These are phyloP conservation scores for Zygoascus biomembranicola DNA, from an alignment of 805 yeast species.

Conservation along the genomic window DNA sequence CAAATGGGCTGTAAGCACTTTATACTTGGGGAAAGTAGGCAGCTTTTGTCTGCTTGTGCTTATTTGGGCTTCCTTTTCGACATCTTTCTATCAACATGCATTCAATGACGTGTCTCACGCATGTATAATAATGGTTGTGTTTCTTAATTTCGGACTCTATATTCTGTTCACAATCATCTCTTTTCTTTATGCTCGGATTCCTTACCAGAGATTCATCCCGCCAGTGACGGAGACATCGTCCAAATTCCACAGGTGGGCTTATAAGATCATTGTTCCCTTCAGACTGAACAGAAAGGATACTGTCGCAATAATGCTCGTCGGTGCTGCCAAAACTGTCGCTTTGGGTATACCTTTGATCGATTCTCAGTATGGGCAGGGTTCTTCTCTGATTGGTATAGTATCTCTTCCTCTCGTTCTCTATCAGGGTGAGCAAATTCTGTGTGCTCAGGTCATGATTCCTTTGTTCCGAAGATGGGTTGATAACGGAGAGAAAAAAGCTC, in stretches of 20 bases:
- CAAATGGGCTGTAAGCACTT: slow-evolving; percentile 49
- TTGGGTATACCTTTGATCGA: slow-evolving; percentile 78
- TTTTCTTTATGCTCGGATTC: slow-evolving; percentile 52
- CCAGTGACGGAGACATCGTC: slow-evolving; percentile 44
- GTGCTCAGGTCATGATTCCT: slow-evolving; percentile 65
- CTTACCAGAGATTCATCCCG: slow-evolving; percentile 27
- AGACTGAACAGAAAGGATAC: slow-evolving; percentile 66
- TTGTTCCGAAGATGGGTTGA: slow-evolving; percentile 57
- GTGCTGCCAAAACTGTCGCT: slow-evolving; percentile 92
- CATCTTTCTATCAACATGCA: slow-evolving; percentile 78
- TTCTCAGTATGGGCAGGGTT: slow-evolving; percentile 64
- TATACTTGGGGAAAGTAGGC: slow-evolving; percentile 63
- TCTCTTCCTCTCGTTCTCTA: slow-evolving; percentile 78
- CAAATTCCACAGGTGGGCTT: slow-evolving; percentile 34
- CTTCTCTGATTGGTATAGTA: slow-evolving; percentile 47
- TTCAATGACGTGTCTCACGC: slow-evolving; percentile 61
- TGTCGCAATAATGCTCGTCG: slow-evolving; percentile 74
- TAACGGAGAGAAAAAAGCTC: slow-evolving; percentile 1
- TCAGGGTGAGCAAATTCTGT: slow-evolving; percentile 79
- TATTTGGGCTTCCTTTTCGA: slow-evolving; percentile 73
- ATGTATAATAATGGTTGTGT: slow-evolving; percentile 67
- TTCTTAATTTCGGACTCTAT: slow-evolving; percentile 76
- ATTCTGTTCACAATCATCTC: slow-evolving; percentile 65
- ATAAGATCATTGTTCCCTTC: slow-evolving; percentile 49
- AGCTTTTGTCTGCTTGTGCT: slow-evolving; percentile 70